phyloP scores from a whole-genome alignment of 495 filamentous ascomycete species.

The Tuber melanosporum region DNA sequence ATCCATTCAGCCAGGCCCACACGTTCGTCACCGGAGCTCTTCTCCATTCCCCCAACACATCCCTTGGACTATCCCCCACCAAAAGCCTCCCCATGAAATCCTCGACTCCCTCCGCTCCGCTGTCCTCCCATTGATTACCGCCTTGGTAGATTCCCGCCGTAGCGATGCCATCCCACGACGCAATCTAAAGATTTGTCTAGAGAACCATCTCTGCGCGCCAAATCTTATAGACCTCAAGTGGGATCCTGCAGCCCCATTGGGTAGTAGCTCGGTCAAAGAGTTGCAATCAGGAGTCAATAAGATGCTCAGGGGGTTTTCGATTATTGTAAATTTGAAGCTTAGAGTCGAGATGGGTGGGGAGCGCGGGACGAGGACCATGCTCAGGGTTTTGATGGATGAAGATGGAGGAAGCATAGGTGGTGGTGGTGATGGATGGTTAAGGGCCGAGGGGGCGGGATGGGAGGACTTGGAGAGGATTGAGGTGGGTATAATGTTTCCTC shows the following conservation, averaged over 20 bases:
- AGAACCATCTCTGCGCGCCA: not conserved
- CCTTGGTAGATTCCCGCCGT: not conserved
- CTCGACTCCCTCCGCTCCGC: not conserved
- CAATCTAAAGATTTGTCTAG: slow-evolving; percentile 3
- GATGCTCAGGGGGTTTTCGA: not conserved
- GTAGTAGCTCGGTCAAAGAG: not conserved
- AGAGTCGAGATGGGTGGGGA: not conserved
- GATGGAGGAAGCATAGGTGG: not conserved
- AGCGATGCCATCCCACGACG: not conserved
- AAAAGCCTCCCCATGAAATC: not conserved
- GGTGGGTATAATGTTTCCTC: not conserved
- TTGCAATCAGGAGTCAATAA: not conserved
- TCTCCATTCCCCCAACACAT: not conserved
- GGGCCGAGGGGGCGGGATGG: not conserved
- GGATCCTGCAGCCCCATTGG: not conserved
- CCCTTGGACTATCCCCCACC: not conserved
- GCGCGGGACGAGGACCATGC: not conserved
- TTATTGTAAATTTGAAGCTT: not conserved
- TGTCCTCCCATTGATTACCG: not conserved
- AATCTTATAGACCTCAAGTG: slow-evolving; percentile 3
- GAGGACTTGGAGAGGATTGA: not conserved
- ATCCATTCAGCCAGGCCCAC: not conserved
- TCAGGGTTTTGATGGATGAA: not conserved
- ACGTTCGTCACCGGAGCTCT: not conserved
- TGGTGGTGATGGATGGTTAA: not conserved